Evolutionary conservation across 2,329 filamentous ascomycete genomes (phyloP).

Genomic region (Aspergillus jensenii): DNA sequence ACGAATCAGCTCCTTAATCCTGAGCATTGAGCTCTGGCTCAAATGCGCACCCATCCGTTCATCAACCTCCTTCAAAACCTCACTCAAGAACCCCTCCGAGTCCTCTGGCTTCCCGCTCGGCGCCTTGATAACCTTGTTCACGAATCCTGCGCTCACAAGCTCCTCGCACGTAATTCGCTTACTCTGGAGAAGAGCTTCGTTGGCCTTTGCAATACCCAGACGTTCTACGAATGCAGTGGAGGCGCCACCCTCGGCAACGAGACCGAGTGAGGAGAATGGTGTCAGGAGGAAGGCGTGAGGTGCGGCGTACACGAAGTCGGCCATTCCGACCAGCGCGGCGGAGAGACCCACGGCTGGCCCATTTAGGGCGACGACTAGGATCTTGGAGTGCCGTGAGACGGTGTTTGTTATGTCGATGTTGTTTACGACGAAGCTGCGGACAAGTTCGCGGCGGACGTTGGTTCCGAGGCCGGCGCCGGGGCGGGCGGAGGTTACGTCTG

Average conservation of each 20-base stretch:
- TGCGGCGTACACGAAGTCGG: slow-evolving; percentile 88
- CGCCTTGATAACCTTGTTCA: slow-evolving; percentile 74
- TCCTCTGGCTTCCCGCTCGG: slow-evolving; percentile 59
- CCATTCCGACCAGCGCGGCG: slow-evolving; percentile 77
- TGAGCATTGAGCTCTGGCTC: slow-evolving; percentile 72
- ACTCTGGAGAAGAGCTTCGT: slow-evolving; percentile 91
- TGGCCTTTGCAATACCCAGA: slow-evolving; percentile 77
- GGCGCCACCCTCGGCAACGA: slow-evolving; percentile 85
- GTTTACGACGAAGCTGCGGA: slow-evolving; percentile 73
- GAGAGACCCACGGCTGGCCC: slow-evolving; percentile 87
- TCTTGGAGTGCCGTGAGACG: slow-evolving; percentile 92
- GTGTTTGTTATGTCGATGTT: slow-evolving; percentile 88
- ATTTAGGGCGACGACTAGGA: slow-evolving; percentile 87
- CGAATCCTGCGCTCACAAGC: slow-evolving; percentile 73
- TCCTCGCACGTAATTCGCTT: slow-evolving; percentile 72
- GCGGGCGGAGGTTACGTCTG: slow-evolving; percentile 66
- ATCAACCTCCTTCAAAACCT: slow-evolving; percentile 77
- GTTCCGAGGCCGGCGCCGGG: slow-evolving; percentile 41
- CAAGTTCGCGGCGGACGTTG: slow-evolving; percentile 56
- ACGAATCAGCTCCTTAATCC: slow-evolving; percentile 82
- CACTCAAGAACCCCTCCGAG: slow-evolving; percentile 65
- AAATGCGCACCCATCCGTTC: slow-evolving; percentile 78
- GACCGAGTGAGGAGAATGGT: slow-evolving; percentile 84
- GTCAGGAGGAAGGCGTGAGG: slow-evolving; percentile 84
- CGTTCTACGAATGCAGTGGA: slow-evolving; percentile 75